phyloP scores from a whole-genome alignment of 1,284 basidiomycete genomes.

The Xanthoconium separans region DNA sequence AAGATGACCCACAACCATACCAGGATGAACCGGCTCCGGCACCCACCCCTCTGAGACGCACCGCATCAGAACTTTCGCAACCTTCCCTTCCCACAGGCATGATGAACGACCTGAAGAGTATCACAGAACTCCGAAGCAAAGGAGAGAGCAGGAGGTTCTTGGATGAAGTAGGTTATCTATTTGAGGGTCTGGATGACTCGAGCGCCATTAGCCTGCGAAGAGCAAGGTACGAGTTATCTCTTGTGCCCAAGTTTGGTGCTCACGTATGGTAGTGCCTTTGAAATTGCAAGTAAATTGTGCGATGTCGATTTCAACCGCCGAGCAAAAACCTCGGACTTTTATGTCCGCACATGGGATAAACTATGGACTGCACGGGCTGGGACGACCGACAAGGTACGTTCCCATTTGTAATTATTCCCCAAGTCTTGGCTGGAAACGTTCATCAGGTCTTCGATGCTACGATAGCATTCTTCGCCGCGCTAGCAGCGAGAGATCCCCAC shows the following conservation, averaged over 20 bases:
- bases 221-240: conserved; percentile 47
- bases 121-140: conserved; percentile 73
- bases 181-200: conserved; percentile 65
- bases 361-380: conserved; percentile 58
- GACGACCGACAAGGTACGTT: conserved; percentile 53
- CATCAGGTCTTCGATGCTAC: conserved; percentile 43
- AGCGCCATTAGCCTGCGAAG: conserved; percentile 57
- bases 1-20: conserved; percentile 56
- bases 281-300: conserved; percentile 70
- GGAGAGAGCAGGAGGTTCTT: conserved; percentile 77
- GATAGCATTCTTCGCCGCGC: conserved; percentile 53
- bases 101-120: conserved; percentile 76
- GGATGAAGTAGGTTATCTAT: conserved; percentile 78
- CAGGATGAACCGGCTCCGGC: conserved; percentile 9
- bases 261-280: conserved; percentile 53
- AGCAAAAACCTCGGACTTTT: conserved; percentile 72
- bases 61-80: conserved; percentile 20
- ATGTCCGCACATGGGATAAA: conserved; percentile 62
- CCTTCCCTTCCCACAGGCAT: conserved; percentile 46
- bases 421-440: neutral
- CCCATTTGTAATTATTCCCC: neutral
- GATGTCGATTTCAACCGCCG: conserved; percentile 71
- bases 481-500: conserved; percentile 55
- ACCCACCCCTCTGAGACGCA: conserved; percentile 26
- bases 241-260: neutral